These are phyloP conservation scores for Phytophthora niederhauseri DNA, from an alignment of 352 stramenopile genomes.

Conservation along the genomic window DNA sequence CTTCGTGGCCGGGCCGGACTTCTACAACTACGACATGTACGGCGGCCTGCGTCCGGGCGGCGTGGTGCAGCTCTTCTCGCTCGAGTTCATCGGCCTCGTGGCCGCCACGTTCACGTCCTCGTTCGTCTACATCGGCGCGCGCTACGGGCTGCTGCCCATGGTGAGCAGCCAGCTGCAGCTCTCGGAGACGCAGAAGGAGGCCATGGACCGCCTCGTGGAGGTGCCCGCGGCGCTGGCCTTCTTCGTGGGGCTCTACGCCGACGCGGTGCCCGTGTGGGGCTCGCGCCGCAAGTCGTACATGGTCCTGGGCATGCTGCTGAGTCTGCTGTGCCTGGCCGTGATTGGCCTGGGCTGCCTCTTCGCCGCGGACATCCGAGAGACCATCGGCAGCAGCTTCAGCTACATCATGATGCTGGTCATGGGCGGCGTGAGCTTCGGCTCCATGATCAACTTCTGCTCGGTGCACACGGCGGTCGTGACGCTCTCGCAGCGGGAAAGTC, in stretches of 20 bases:
- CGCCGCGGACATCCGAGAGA: slow-evolving; percentile 12
- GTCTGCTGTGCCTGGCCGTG: slow-evolving; percentile 30
- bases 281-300: slow-evolving; percentile 61
- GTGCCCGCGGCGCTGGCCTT: slow-evolving; percentile 83
- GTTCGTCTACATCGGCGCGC: slow-evolving; percentile 49
- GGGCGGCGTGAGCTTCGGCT: slow-evolving; percentile 50
- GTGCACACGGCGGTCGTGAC: slow-evolving; percentile 59
- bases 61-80: slow-evolving; percentile 45
- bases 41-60: slow-evolving; percentile 49
- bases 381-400: neutral
- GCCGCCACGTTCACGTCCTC: slow-evolving; percentile 57
- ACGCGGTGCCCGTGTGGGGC: slow-evolving; percentile 36
- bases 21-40: slow-evolving; percentile 75
- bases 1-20: slow-evolving; percentile 46
- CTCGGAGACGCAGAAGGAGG: slow-evolving; percentile 28
- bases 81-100: slow-evolving; percentile 41
- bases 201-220: slow-evolving; percentile 54
- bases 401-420: neutral
- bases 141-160: slow-evolving; percentile 35
- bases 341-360: slow-evolving; percentile 39
- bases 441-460: slow-evolving; percentile 58
- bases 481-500: slow-evolving; percentile 50
- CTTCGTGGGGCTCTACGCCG: slow-evolving; percentile 79
- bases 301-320: slow-evolving; percentile 56
- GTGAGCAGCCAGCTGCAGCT: slow-evolving; percentile 45